These are phyloP conservation scores for Plantago elongata DNA, from an alignment of 257 asterid genomes.

Conservation along the genomic window DNA sequence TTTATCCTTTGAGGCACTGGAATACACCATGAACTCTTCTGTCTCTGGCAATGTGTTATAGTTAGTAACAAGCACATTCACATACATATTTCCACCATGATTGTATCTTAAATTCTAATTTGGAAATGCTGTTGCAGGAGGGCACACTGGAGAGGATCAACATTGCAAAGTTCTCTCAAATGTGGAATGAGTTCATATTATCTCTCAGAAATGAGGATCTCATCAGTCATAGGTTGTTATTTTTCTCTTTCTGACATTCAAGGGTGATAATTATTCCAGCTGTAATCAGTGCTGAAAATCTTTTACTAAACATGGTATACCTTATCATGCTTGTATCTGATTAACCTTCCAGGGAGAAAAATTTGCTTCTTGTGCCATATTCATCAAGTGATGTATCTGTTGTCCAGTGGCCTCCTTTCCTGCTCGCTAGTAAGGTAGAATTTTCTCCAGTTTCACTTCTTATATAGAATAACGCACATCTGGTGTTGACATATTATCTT, in stretches of 20 bases:
- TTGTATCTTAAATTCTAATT: slow-evolving; percentile 15
- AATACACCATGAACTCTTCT: not conserved
- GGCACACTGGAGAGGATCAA: slow-evolving; percentile 59
- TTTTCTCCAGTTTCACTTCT: slow-evolving; percentile 12
- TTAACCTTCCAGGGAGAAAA: slow-evolving; percentile 64
- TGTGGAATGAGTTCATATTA: slow-evolving; percentile 11
- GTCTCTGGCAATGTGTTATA: too few species aligned
- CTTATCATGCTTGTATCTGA: slow-evolving; percentile 10
- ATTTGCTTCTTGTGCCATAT: slow-evolving; percentile 93
- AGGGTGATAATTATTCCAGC: not conserved
- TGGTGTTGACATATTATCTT: slow-evolving; percentile 27
- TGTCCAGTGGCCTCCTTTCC: slow-evolving; percentile 99
- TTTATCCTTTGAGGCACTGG: slow-evolving; percentile 11
- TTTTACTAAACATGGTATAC: not conserved
- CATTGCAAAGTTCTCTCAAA: slow-evolving; percentile 19
- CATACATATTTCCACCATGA: not conserved
- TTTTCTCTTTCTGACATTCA: slow-evolving; percentile 2
- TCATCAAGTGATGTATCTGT: slow-evolving; percentile 78
- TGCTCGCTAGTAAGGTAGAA: slow-evolving; percentile 94
- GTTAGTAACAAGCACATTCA: too few species aligned
- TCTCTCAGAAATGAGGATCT: slow-evolving; percentile 11
- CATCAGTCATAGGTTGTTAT: slow-evolving; percentile 35
- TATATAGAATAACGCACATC: slow-evolving; percentile 10
- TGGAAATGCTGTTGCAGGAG: slow-evolving; percentile 47
- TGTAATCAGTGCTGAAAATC: not conserved